Conservation (phyloP, 176 grass and related monocot species). For the Secale cereale region DNA sequence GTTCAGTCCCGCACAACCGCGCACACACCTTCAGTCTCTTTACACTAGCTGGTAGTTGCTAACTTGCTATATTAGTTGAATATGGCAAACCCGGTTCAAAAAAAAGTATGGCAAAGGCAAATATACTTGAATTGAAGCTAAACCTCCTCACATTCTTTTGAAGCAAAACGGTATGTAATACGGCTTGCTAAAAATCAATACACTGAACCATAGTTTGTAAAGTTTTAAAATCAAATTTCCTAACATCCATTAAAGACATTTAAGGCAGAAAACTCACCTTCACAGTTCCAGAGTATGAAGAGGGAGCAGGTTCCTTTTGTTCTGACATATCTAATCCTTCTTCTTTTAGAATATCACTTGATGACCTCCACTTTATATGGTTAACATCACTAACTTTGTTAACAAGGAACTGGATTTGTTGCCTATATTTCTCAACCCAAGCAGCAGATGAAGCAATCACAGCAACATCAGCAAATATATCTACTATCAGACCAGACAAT, state of each 20-base stretch:
- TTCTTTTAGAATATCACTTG: constrained; percentile 91
- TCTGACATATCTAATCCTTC: constrained; percentile 78
- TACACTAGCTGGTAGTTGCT: neutral
- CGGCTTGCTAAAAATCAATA: constrained; percentile 3
- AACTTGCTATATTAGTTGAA: neutral
- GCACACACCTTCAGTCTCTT: neutral
- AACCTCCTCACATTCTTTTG: neutral
- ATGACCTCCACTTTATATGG: constrained; percentile 90
- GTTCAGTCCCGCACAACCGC: neutral
- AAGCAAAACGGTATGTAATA: neutral
- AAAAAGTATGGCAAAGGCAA: neutral
- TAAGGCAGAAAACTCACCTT: constrained; percentile 46
- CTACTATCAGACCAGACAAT: constrained; percentile 95
- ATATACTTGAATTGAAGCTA: neutral
- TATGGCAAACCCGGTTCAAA: neutral
- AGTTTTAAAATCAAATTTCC: neutral
- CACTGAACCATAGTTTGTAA: neutral
- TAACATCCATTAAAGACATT: neutral
- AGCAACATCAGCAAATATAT: constrained; percentile 80
- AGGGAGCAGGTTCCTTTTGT: constrained; percentile 31
- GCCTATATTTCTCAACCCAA: constrained; percentile 97
- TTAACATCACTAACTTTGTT: constrained; percentile 58
- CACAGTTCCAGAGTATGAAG: constrained; percentile 49
- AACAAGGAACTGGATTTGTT: constrained; percentile 81
- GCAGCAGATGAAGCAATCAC: constrained; percentile 96